Base-by-base conservation (phyloP, 2,329 filamentous ascomycete species). In the Orbilia blumenaviensis region DNA sequence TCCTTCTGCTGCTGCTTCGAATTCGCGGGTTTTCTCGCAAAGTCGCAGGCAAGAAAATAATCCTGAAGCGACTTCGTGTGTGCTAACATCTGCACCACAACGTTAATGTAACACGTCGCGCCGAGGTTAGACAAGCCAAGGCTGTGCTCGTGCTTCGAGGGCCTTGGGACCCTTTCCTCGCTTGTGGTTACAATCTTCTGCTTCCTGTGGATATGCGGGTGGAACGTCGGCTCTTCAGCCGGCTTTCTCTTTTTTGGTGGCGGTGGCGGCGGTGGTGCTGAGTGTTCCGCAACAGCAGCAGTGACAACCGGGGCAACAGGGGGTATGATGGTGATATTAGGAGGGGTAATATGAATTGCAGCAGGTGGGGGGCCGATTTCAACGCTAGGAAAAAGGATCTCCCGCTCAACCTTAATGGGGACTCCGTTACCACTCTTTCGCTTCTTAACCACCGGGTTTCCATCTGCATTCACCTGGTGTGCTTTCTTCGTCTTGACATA, bases 51-150 rank as follows among this genome's bases (percentile, higher is more conserved):
- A 21, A 75, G 71, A 46, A 75, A 75, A 32, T 75, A 75, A 14
- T 75, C 63, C 6, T 48, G 41, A n/a, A 75, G 34, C 5, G 63
- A 21, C 21, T 44, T 36, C 1, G 71, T 75, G 29, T 75, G 71
- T 7, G 71, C 71, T 3, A 75, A 56, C 46, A 75, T 38, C 25
- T 75, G 71, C 8, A 75, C 21, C n/a, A 75, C 71, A 16, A 75
- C 71, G 21, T 75, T 75, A 46, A 75, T 64, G 56, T 75, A 75
- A 46, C 71, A 75, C n/a, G 71, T 75, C 5, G 71, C 63, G 9
- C 71, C 71, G 1, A 75, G 71, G 46, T 75, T 75, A 8, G 71
- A 68, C n/a, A 75, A 50, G 9, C 71, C 71, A 21, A 75, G 71
- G 36, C 71, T 50, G 29, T 75, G 63, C 25, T 75, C 71, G 25